These are phyloP conservation scores for Kuraishia ogatae DNA, from an alignment of 805 yeast genomes.

Conservation along the genomic window DNA sequence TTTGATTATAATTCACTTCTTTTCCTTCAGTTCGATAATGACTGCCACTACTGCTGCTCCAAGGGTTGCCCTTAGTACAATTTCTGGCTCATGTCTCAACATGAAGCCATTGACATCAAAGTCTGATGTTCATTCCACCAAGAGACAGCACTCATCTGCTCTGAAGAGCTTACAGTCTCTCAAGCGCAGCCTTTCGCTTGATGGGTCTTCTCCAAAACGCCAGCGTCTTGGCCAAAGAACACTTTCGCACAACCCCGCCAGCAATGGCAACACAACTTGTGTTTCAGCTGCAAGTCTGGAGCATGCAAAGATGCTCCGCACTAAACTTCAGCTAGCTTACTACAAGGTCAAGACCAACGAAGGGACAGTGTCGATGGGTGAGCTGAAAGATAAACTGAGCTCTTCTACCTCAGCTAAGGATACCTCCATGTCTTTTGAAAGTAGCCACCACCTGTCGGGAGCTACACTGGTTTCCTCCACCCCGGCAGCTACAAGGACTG, in stretches of 20 bases:
- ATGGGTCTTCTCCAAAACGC: background rate
- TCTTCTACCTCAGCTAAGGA: background rate
- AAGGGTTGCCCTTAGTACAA: background rate
- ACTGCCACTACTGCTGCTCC: conserved; percentile 1
- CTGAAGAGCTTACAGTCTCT: background rate
- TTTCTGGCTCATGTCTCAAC: conserved; percentile 3
- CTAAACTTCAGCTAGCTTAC: conserved; percentile 42
- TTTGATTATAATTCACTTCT: too few relatives aligned
- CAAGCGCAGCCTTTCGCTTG: background rate
- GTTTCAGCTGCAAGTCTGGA: background rate
- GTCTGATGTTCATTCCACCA: conserved; percentile 13
- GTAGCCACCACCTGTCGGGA: background rate
- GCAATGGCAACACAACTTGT: too few relatives aligned
- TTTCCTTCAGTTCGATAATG: conserved; percentile 1
- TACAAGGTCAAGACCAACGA: conserved; percentile 44
- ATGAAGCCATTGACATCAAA: conserved; percentile 15
- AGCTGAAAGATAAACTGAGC: conserved; percentile 13
- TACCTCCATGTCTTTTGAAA: background rate
- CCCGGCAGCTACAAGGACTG: background rate
- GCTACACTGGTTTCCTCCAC: background rate
- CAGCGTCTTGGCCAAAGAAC: background rate
- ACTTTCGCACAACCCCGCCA: background rate
- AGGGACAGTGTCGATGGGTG: conserved; percentile 21
- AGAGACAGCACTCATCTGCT: background rate
- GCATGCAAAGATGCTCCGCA: conserved; percentile 32